Percentiles rank a stretch among this genome's conserved stretches.
Evolutionary conservation across 1,284 basidiomycete species (phyloP).

Genomic region (Fistulinella cinereoalba): DNA sequence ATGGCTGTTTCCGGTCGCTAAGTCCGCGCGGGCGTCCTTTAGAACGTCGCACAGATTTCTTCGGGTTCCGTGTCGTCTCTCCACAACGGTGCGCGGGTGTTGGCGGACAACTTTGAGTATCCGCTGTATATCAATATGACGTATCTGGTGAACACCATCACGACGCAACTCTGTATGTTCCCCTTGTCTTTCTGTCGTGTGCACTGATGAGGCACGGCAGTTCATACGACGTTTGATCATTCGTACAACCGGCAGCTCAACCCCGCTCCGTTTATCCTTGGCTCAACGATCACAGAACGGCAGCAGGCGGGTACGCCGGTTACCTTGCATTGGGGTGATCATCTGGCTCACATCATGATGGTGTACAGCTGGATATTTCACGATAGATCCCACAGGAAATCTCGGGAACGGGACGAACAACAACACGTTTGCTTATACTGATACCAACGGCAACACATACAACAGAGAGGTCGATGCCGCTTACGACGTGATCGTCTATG

Average conservation of each 20-base stretch:
- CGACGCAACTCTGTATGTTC: conserved; percentile 47
- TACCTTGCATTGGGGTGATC: not conserved
- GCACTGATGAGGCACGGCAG: conserved; percentile 32
- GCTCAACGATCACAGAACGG: conserved; percentile 54
- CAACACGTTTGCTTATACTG: conserved; percentile 63
- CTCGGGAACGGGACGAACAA: conserved; percentile 64
- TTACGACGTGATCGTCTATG: conserved; percentile 58
- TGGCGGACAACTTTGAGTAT: conserved; percentile 63
- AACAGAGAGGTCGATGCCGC: conserved; percentile 57
- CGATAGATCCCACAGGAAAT: conserved; percentile 39
- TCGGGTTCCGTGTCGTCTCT: conserved; percentile 54
- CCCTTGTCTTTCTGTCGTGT: not conserved
- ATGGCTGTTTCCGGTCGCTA: not conserved
- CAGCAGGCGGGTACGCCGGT: conserved; percentile 52
- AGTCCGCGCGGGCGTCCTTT: not conserved
- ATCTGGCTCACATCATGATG: too few species aligned
- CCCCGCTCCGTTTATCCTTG: conserved; percentile 57
- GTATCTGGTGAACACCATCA: conserved; percentile 41
- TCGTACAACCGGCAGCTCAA: conserved; percentile 59
- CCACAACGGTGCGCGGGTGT: conserved; percentile 53
- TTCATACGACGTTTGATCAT: conserved; percentile 58
- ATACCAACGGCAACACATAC: conserved; percentile 61
- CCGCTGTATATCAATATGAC: conserved; percentile 63
- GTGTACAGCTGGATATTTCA: conserved; percentile 53
- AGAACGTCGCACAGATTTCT: conserved; percentile 64